A percentile compares a stretch with the other conserved stretches of the same genome.
These are phyloP conservation scores for Fonsecaea nubica DNA, from an alignment of 2,329 filamentous ascomycete genomes.

Conservation along the genomic window DNA sequence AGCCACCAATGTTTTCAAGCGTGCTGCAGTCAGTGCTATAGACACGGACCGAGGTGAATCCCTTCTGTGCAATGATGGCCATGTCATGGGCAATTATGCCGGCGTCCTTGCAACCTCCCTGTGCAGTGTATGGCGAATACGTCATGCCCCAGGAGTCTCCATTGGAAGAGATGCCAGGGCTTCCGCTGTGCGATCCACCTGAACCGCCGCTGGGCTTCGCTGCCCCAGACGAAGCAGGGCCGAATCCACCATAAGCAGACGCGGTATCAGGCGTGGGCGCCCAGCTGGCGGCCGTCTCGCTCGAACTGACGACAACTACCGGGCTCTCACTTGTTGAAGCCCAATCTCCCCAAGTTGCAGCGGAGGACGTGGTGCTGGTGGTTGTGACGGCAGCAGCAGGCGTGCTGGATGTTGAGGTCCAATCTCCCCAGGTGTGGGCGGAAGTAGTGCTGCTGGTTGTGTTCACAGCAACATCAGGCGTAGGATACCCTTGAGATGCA, in stretches of 20 bases:
- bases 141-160: constrained; percentile 72
- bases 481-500: constrained; percentile 33
- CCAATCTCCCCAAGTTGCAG: constrained; percentile 30
- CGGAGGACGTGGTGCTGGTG: constrained; percentile 37
- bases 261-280: constrained; percentile 13
- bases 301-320: constrained; percentile 26
- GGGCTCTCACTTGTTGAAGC: neutral
- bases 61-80: constrained; percentile 65
- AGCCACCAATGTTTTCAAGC: constrained; percentile 75
- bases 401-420: constrained; percentile 36
- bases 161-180: constrained; percentile 42
- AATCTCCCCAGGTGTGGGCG: constrained; percentile 16
- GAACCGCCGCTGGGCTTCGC: constrained; percentile 30
- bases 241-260: constrained; percentile 20
- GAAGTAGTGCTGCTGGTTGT: constrained; percentile 35
- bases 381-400: constrained; percentile 43
- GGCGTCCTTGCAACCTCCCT: constrained; percentile 68
- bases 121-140: constrained; percentile 74
- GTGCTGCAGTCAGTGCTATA: constrained; percentile 93
- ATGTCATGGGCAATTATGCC: constrained; percentile 67
- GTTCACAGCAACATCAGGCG: constrained; percentile 21
- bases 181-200: constrained; percentile 13
- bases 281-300: constrained; percentile 23
- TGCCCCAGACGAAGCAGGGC: constrained; percentile 30
- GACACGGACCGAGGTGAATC: constrained; percentile 76